Base-by-base conservation (phyloP, 306 rosid genomes). In the Nissolia schottii region DNA sequence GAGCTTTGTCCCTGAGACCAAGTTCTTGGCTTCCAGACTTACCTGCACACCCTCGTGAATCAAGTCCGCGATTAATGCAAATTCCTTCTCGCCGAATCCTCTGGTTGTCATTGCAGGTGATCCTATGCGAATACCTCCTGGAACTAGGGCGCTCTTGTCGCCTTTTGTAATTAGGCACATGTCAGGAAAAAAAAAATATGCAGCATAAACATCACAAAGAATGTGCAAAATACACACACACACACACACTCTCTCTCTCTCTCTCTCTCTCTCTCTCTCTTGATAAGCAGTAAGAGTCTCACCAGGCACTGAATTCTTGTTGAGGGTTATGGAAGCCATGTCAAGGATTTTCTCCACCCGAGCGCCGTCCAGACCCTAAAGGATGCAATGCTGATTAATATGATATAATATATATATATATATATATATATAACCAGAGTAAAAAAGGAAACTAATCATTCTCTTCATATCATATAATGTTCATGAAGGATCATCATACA, bases 21-120 rank as follows among this genome's bases (percentile, higher is more conserved):
- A 38, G 14, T 64, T 65, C 73, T 87, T 91, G 71, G 97, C 96
- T 76, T 91, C 92, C 20, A 71, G 78, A 7, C 91, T 76, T 70
- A 89, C 85, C 67, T 75, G 80, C 54, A 94, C 97, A 3, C 98
- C 98, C 85, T 89, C 98, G 0, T 94, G 93, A 77, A 94, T 86
- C 28, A 84, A 82, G 77, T 94, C 95, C 5, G 97, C 97, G 54
- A 85, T 61, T 15, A 82, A 72, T 38, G 72, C 29, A 49, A 94
- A 94, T n/a, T 91, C 92, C 73, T 78, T 84, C 85, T 86, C 95
- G 1, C 84, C 76, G 68, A 94, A 83, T 80, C 98, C 97, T 72
- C 98, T 85, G 11, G 97, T 94, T 43, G 97, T 91, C 98, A 94
- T 91, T 28, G 98, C 98, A 35, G 98, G 98, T 9, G 98, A 75